Base-by-base conservation (phyloP, 305 asterid genomes). In the Fraxinus sp. region DNA sequence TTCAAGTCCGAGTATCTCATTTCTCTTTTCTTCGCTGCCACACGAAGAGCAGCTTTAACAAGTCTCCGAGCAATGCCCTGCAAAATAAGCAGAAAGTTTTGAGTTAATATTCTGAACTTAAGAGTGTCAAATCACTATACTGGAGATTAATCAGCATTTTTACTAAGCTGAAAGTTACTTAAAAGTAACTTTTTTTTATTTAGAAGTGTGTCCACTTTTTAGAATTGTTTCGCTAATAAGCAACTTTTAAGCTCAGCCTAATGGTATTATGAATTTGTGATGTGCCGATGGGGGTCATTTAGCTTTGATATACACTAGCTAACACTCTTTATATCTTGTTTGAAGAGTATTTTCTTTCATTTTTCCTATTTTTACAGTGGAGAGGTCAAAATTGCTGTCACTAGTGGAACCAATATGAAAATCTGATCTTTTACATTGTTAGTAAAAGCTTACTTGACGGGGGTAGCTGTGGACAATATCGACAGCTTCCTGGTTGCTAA, bases 1-100 rank as follows among this genome's bases (percentile, higher is more conserved):
- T 95, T 94, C 74, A 95, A 83, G 86, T 95, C 98, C 0, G 97
- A 83, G 83, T 94, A 95, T 24, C 99, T 85, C 99, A 95, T 95
- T 80, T 95, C 99, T 73, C 99, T 88, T 87, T 94, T 94, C 95
- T 94, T 95, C 1, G 99, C 99, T 9, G 98, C 99, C 64, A 88
- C 90, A 0, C 85, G 92, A 41, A 95, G 95, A 0, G 97, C 97
- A 22, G 94, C 88, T 79, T 95, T 92, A 0, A 94, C 87, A 11
- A 94, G 94, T 80, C 91, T 93, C 87, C 82, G 89, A 13, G 97
- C 98, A 1, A 95, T 91, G 44, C 97, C 99, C 99, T 94, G 92
- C 62, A 5, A 76, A 26, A 81, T 20, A 18, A 81, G 71, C 32
- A 14, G 13, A 59, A 62, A 59, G 70, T 59, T n/a, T 5, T 37